These are phyloP conservation scores for Breviolum minutum DNA, from an alignment of 73 alveolate genomes.

Conservation along the genomic window DNA sequence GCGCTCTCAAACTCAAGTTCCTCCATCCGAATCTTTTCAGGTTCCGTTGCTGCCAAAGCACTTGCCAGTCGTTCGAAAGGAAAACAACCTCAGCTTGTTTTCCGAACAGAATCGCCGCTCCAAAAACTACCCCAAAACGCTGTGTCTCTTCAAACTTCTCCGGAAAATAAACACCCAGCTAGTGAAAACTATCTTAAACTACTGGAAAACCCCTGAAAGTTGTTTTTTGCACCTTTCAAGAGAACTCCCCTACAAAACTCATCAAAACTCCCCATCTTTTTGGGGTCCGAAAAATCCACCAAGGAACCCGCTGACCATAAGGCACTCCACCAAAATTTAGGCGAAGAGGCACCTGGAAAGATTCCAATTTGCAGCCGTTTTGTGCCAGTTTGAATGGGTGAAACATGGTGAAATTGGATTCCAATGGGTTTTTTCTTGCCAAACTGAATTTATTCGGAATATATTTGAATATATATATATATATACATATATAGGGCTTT, in stretches of 20 bases:
- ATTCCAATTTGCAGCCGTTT: no score
- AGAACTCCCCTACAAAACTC: no score
- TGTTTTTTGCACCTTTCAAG: no score
- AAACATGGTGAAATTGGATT: not conserved
- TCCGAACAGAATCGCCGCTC: no score
- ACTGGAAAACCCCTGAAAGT: not conserved
- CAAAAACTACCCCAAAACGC: no score
- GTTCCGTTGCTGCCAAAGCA: not conserved
- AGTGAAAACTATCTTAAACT: not conserved
- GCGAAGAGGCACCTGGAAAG: constrained; percentile 17
- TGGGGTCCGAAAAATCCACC: not conserved
- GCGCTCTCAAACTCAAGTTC: not conserved
- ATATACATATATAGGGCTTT: no score
- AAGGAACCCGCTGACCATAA: constrained; percentile 31
- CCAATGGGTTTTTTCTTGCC: no score
- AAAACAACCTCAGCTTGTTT: constrained; percentile 14
- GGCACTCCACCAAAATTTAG: constrained; percentile 27
- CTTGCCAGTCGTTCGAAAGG: constrained; percentile 79
- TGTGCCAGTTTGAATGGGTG: not conserved
- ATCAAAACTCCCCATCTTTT: no score
- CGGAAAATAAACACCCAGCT: not conserved
- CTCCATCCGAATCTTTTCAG: not conserved
- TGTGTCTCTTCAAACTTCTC: not conserved
- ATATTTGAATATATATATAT: no score
- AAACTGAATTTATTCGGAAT: no score